Evolutionary conservation across 2,329 filamentous ascomycete genomes (phyloP), one percentile per base, ranked within the genome.

Genomic region (Fusarium pseudonygamai): DNA sequence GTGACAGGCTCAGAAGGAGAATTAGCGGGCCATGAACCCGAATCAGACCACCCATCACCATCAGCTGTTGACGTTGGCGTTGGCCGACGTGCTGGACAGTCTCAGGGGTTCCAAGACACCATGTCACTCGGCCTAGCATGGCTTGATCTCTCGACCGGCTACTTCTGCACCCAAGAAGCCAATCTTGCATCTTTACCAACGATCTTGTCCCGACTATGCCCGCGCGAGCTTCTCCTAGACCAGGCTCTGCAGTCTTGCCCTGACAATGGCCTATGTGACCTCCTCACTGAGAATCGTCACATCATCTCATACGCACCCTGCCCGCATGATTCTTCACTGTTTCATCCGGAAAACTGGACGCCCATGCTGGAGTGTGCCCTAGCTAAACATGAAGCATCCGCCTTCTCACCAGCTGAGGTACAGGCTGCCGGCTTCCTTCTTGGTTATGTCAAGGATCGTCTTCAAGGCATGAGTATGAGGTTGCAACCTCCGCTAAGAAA

Each of bases 111-210:
- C 55, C 71, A 67, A 50, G 63, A 66, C 37, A 59, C 64, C 39
- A 65, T 74, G 59, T 82, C 83, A 50, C 85, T 97, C 64, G 96
- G 96, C 7, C 85, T 99, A 56, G 93, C 96, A 45, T 99, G 96
- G 96, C 85, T 98, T 52, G 96, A 99, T 82, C 84, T 98, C 32
- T 98, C 96, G 14, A 99, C 96, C 6, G 96, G 96, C 20, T 93
- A 96, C 77, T 99, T 99, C 82, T 94, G 91, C 78, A 97, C 95
- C 1, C 95, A 98, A 79, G 86, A 85, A 24, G 92, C 93, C 1
- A 91, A 91, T 26, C 82, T 95, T 13, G 85, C 89, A 56, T 91
- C 91, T 61, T 84, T 99, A 9, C 87, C 93, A n/a, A 94, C 95
- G 15, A 91, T 93, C 26, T 85, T 98, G 57, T 93, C 95, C 34